These are phyloP conservation scores for Sistotremastrum niveocremeum DNA, from an alignment of 768 basidiomycete genomes.

Conservation along the genomic window DNA sequence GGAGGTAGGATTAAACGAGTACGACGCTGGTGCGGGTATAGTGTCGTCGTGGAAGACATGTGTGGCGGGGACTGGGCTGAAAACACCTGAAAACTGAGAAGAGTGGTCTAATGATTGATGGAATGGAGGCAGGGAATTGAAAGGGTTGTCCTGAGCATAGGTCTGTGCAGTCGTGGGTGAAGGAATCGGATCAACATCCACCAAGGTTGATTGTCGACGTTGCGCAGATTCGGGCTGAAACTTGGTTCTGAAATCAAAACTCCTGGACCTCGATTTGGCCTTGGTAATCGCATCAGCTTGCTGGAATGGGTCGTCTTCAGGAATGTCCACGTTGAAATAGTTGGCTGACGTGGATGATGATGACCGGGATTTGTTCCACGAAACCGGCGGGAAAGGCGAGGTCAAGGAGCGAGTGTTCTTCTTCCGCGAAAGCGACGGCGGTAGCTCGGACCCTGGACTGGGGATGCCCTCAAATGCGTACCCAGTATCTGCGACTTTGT, in stretches of 20 bases:
- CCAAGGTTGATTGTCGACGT: too few species aligned
- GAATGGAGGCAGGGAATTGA: constrained; percentile 13
- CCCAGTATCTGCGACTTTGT: constrained; percentile 23
- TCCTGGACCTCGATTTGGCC: neutral
- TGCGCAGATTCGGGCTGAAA: constrained; percentile 2
- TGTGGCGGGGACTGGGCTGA: neutral
- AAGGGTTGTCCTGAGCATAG: constrained; percentile 15
- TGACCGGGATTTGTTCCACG: constrained; percentile 35
- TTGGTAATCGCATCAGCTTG: neutral
- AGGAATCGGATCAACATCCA: constrained; percentile 1
- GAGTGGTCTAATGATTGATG: constrained; percentile 2
- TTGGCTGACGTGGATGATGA: constrained; percentile 12
- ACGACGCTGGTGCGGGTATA: too few species aligned
- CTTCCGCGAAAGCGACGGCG: constrained; percentile 27
- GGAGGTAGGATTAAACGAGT: too few species aligned
- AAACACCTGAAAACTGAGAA: neutral
- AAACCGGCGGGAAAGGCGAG: constrained; percentile 43
- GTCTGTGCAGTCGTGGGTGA: constrained; percentile 14
- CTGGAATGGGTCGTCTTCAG: constrained; percentile 17
- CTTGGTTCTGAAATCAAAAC: constrained; percentile 8
- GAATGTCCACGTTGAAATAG: constrained; percentile 32
- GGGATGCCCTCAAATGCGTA: constrained; percentile 49
- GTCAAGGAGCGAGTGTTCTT: constrained; percentile 29
- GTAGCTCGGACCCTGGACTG: constrained; percentile 24
- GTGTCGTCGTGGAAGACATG: neutral